Conservation (phyloP, 176 grass and related monocot species). For the Avena sativa region DNA sequence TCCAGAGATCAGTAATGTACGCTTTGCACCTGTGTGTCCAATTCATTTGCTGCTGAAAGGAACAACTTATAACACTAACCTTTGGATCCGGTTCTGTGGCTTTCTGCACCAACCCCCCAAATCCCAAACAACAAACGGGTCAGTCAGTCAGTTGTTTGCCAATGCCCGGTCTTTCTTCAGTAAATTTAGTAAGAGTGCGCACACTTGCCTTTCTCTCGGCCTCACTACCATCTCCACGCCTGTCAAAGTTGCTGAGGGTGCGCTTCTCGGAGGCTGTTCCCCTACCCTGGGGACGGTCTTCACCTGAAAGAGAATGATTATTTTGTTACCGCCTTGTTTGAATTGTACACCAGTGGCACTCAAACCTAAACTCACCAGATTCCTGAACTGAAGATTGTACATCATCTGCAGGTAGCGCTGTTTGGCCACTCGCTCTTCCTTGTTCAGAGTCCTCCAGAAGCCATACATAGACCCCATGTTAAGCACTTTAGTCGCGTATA, state of each 20-base stretch:
- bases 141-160: constrained; percentile 60
- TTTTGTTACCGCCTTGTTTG: neutral
- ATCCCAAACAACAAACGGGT: constrained; percentile 52
- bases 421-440: constrained; percentile 71
- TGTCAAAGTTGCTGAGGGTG: neutral
- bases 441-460: constrained; percentile 89
- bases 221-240: neutral
- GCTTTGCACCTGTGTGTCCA: neutral
- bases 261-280: constrained; percentile 21
- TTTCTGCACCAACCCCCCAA: constrained; percentile 56
- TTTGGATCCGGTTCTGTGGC: constrained; percentile 58
- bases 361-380: constrained; percentile 55
- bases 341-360: neutral
- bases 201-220: constrained; percentile 67
- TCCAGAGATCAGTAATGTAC: neutral
- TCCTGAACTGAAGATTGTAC: constrained; percentile 87
- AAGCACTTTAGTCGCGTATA: constrained; percentile 81
- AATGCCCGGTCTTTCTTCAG: constrained; percentile 42
- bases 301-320: constrained; percentile 46
- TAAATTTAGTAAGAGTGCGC: constrained; percentile 61
- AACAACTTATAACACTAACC: constrained; percentile 46
- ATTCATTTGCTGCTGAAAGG: neutral
- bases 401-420: constrained; percentile 77
- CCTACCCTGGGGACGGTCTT: constrained; percentile 44
- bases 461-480: constrained; percentile 86